Conservation (phyloP, 2,329 filamentous ascomycete genomes). For the Thermomyces lanuginosus region DNA sequence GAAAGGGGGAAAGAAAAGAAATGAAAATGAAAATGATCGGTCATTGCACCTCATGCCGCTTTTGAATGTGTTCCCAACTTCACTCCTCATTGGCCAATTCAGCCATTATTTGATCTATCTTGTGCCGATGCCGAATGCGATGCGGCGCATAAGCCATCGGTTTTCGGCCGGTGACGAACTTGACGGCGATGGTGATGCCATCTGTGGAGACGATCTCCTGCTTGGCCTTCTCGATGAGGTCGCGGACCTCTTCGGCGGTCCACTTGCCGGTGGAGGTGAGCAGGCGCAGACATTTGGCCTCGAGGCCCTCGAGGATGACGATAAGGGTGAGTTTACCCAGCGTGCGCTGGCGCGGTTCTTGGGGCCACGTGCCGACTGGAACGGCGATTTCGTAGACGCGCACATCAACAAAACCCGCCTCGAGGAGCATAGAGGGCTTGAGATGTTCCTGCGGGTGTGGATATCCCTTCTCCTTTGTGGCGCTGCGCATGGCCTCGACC, state of each 20-base stretch:
- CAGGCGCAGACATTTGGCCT: slow-evolving; percentile 21
- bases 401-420: slow-evolving; percentile 31
- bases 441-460: slow-evolving; percentile 30
- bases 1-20: too few relatives aligned
- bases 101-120: not conserved
- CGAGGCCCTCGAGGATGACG: slow-evolving; percentile 23
- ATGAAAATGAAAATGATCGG: too few relatives aligned
- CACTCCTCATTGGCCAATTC: not conserved
- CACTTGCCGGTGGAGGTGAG: slow-evolving; percentile 20
- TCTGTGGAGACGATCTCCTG: slow-evolving; percentile 17
- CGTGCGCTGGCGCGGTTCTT: slow-evolving; percentile 17
- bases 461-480: slow-evolving; percentile 24
- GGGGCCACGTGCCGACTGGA: slow-evolving; percentile 23
- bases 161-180: slow-evolving; percentile 17
- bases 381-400: slow-evolving; percentile 22
- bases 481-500: slow-evolving; percentile 19
- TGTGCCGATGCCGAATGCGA: not conserved
- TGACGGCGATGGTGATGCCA: slow-evolving; percentile 13
- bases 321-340: slow-evolving; percentile 29
- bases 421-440: slow-evolving; percentile 21
- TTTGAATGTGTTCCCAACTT: too few relatives aligned
- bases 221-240: slow-evolving; percentile 24
- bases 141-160: slow-evolving; percentile 8
- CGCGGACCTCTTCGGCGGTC: slow-evolving; percentile 17
- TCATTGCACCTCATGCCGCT: too few relatives aligned